phyloP scores from a whole-genome alignment of 2,329 filamentous ascomycete species.

The Thyridium curvatum region DNA sequence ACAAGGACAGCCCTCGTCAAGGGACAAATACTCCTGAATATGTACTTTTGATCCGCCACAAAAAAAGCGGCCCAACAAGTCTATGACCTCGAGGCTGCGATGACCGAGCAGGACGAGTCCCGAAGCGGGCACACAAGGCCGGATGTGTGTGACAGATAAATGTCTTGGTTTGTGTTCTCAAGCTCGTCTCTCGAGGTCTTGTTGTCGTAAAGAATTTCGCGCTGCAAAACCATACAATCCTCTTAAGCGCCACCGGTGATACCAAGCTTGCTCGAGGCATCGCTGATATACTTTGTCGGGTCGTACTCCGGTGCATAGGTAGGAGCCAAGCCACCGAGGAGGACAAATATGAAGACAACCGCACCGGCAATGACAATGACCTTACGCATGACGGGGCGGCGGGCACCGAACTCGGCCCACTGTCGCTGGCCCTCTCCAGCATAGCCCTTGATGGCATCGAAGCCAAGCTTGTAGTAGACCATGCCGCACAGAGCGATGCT shows the following conservation, averaged over 20 bases:
- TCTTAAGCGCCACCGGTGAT: constrained; percentile 17
- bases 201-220: constrained; percentile 11
- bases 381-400: constrained; percentile 72
- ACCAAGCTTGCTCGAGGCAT: constrained; percentile 43
- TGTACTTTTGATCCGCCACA: too few relatives aligned
- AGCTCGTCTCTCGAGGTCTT: neutral
- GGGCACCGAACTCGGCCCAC: constrained; percentile 81
- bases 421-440: constrained; percentile 63
- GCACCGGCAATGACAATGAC: constrained; percentile 61
- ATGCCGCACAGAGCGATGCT: constrained; percentile 72
- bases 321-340: constrained; percentile 63
- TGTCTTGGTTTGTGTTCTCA: too few relatives aligned
- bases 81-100: too few relatives aligned
- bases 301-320: constrained; percentile 50
- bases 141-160: too few relatives aligned
- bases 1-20: too few relatives aligned
- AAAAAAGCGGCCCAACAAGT: too few relatives aligned
- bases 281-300: constrained; percentile 39
- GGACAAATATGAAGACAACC: constrained; percentile 59
- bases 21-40: too few relatives aligned
- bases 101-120: too few relatives aligned
- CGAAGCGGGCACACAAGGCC: too few relatives aligned
- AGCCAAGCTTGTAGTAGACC: constrained; percentile 80
- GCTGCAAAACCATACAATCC: too few relatives aligned
- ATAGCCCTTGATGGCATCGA: constrained; percentile 78